These are phyloP conservation scores for Paralagenidium karlingii DNA, from an alignment of 352 stramenopile genomes.

Conservation along the genomic window DNA sequence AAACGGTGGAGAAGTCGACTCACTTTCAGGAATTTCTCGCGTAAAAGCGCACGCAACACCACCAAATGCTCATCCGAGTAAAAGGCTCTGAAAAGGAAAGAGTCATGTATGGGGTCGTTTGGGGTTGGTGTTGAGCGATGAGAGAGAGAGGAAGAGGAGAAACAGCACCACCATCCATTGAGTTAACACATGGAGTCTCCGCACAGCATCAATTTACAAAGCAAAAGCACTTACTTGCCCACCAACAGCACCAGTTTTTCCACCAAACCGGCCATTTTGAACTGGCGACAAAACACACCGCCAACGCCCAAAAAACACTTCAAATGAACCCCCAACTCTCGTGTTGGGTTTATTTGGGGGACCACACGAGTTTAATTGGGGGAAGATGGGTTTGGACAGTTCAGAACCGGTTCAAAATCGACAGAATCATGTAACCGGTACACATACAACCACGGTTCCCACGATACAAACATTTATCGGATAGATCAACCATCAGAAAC, in stretches of 20 bases:
- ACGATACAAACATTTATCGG: too few relatives aligned
- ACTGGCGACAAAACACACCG: too few relatives aligned
- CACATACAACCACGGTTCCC: too few relatives aligned
- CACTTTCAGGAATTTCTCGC: conserved; percentile 83
- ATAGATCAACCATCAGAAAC: too few relatives aligned
- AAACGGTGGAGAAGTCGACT: not conserved
- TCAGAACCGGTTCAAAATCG: too few relatives aligned
- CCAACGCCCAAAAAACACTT: too few relatives aligned
- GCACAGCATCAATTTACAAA: not conserved
- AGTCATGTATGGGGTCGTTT: not conserved
- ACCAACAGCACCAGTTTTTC: conserved; percentile 82
- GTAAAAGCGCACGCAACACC: conserved; percentile 72
- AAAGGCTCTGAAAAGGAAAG: conserved; percentile 39
- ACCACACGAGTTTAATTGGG: too few relatives aligned
- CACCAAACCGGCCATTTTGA: conserved; percentile 78
- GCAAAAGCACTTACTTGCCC: conserved; percentile 28
- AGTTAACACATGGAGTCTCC: too few relatives aligned
- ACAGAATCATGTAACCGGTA: too few relatives aligned
- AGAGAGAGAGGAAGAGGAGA: not conserved
- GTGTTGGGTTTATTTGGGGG: too few relatives aligned
- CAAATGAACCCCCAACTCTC: too few relatives aligned
- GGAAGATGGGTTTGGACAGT: too few relatives aligned
- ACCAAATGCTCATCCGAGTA: conserved; percentile 82
- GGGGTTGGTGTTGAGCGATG: not conserved
- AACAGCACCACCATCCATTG: not conserved